Conservation (phyloP, 345 rosid genomes). For the Citrus mangshanensis region DNA sequence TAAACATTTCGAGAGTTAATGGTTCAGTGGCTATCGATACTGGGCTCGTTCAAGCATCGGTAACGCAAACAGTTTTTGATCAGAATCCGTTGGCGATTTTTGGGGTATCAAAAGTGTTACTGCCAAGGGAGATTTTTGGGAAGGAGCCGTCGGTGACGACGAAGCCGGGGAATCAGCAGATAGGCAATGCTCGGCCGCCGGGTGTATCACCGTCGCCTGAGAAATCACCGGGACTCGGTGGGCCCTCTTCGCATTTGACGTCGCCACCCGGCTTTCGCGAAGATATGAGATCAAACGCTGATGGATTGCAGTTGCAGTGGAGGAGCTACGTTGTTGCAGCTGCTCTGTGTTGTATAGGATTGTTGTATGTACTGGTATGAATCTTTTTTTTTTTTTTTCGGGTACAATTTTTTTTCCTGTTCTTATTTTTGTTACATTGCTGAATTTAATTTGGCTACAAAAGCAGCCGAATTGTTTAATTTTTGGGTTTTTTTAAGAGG, state of each 20-base stretch:
- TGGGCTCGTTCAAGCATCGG: slow-evolving; percentile 74
- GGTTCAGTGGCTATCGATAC: slow-evolving; percentile 76
- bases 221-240: slow-evolving; percentile 31
- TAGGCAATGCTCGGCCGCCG: slow-evolving; percentile 43
- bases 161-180: slow-evolving; percentile 30
- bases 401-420: neutral
- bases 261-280: slow-evolving; percentile 51
- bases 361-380: slow-evolving; percentile 59
- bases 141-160: slow-evolving; percentile 28
- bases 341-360: slow-evolving; percentile 53
- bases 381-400: slow-evolving; percentile 8
- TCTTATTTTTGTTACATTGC: slow-evolving; percentile 15
- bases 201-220: slow-evolving; percentile 44
- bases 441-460: slow-evolving; percentile 42
- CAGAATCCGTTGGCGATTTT: slow-evolving; percentile 88
- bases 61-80: slow-evolving; percentile 83
- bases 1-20: slow-evolving; percentile 76
- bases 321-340: slow-evolving; percentile 19
- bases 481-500: neutral
- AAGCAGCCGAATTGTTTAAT: slow-evolving; percentile 19
- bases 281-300: slow-evolving; percentile 32
- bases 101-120: slow-evolving; percentile 77
- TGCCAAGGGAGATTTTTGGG: slow-evolving; percentile 72
- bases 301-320: neutral
- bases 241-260: slow-evolving; percentile 35